A percentile compares a stretch with the other conserved stretches of the same genome.
phyloP scores from a whole-genome alignment of 345 rosid species.

The Eucalyptus caleyi region DNA sequence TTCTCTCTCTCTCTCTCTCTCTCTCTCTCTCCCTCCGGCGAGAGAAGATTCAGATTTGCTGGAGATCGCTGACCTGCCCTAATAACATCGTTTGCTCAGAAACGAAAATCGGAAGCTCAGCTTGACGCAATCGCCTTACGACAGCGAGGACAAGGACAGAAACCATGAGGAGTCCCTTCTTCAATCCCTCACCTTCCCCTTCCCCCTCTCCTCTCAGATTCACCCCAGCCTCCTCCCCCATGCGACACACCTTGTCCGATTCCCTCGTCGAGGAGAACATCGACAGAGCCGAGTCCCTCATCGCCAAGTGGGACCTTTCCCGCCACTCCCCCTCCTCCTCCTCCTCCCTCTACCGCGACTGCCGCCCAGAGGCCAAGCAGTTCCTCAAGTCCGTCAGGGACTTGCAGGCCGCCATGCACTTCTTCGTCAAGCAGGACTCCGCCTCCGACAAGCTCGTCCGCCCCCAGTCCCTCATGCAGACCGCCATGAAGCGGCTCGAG shows the following conservation, averaged over 20 bases:
- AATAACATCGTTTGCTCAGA: neutral
- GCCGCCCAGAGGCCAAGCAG: constrained; percentile 39
- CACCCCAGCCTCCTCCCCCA: constrained; percentile 19
- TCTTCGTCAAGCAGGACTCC: constrained; percentile 14
- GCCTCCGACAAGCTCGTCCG: constrained; percentile 30
- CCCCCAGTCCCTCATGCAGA: constrained; percentile 44
- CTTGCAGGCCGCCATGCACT: constrained; percentile 56
- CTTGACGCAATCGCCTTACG: neutral
- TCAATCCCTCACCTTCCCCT: constrained; percentile 2
- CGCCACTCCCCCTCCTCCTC: neutral
- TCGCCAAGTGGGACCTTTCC: constrained; percentile 24
- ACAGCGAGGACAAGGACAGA: neutral
- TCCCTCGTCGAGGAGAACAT: constrained; percentile 41
- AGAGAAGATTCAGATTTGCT: neutral
- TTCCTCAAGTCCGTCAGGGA: constrained; percentile 28
- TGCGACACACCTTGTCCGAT: constrained; percentile 34
- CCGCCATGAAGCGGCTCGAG: constrained; percentile 60
- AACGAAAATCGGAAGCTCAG: neutral
- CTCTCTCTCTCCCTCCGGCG: neutral
- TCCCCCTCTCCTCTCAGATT: neutral
- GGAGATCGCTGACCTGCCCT: neutral
- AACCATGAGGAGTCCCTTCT: constrained; percentile 6
- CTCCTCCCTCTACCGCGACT: constrained; percentile 26
- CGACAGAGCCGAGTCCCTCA: constrained; percentile 21
- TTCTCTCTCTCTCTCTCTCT: neutral